Evolutionary conservation across 257 asterid species (phyloP), one percentile per base, ranked within the genome.

Genomic region (Coffea canephora): DNA sequence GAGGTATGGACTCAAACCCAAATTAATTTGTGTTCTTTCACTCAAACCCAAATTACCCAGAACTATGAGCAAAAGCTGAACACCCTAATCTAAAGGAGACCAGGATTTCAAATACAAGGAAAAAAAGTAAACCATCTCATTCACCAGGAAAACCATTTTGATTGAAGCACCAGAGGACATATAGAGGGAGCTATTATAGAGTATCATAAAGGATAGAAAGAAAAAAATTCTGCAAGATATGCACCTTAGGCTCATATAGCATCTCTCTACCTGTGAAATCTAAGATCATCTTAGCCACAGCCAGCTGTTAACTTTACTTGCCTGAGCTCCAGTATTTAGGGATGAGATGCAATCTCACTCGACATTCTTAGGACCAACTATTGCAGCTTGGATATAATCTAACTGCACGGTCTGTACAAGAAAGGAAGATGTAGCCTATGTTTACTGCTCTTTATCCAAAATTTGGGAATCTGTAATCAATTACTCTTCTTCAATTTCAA

Each of bases 251-350:
- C 14, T 68, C 59, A 52, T n/a, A 57, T 13, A 65, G 11, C 49
- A 41, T 46, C 68, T 70, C 9, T n/a, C n/a, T 23, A 41, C 43
- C 25, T 67, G 27, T 49, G 16, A 14, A 71, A 55, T n/a, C 76
- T 1, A 78, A 78, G 52, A 25, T 54, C 43, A 72, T 14, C 46
- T 45, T 8, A 48, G 43, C 27, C 57, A 67, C 62, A 41, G 43
- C 14, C n/a, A 43, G 45, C 71, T 76, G 16, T 76, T 46, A 64
- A 67, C 65, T 48, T 64, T 65, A 62, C 48, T 21, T 77, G 34
- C 45, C 49, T 41, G 18, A 71, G 61, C 77, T 13, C 48, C 65
- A 49, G 43, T 7, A 36, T 41, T 50, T 61, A 41, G 59, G 52
- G 55, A 39, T 31, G 23, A 61, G 45, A 36, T 66, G 54, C 48